Evolutionary conservation across 441 rosid species (phyloP).

Genomic region (Pelargonium hybrid): DNA sequence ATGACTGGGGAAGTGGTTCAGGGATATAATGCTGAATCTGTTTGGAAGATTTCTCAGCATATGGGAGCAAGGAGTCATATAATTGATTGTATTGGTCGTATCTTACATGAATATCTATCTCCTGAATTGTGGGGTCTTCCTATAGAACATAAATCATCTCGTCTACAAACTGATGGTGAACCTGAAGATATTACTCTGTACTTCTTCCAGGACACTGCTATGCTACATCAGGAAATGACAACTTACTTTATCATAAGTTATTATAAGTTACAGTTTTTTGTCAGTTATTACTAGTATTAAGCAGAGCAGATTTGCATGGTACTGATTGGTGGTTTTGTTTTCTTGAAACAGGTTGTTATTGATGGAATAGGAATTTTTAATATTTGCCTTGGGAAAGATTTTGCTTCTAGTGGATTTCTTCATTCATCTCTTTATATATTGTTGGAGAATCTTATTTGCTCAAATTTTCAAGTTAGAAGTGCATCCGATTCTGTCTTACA

Average conservation of each 20-base stretch:
- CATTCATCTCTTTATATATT: conserved; percentile 80
- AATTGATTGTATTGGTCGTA: conserved; percentile 70
- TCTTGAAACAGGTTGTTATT: conserved; percentile 44
- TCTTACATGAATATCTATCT: conserved; percentile 78
- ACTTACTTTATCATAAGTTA: conserved; percentile 10
- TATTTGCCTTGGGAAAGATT: conserved; percentile 63
- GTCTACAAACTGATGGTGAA: conserved; percentile 29
- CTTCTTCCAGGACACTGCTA: conserved; percentile 60
- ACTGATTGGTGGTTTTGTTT: conserved; percentile 16
- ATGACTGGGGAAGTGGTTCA: conserved; percentile 20
- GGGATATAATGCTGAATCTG: conserved; percentile 23
- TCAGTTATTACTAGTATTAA: neutral
- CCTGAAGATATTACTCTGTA: conserved; percentile 41
- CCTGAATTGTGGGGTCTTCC: conserved; percentile 88
- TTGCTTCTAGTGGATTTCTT: conserved; percentile 79
- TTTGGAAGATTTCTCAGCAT: conserved; percentile 52
- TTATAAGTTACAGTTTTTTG: conserved; percentile 2
- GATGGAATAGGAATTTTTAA: conserved; percentile 81
- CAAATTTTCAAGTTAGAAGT: conserved; percentile 61
- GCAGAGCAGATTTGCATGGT: neutral
- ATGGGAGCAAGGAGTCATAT: conserved; percentile 37
- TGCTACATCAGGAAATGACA: conserved; percentile 65
- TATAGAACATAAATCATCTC: conserved; percentile 35
- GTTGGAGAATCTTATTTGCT: conserved; percentile 68
- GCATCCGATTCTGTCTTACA: conserved; percentile 74